phyloP scores from a whole-genome alignment of 495 filamentous ascomycete species.

The Amniculicola lignicola region DNA sequence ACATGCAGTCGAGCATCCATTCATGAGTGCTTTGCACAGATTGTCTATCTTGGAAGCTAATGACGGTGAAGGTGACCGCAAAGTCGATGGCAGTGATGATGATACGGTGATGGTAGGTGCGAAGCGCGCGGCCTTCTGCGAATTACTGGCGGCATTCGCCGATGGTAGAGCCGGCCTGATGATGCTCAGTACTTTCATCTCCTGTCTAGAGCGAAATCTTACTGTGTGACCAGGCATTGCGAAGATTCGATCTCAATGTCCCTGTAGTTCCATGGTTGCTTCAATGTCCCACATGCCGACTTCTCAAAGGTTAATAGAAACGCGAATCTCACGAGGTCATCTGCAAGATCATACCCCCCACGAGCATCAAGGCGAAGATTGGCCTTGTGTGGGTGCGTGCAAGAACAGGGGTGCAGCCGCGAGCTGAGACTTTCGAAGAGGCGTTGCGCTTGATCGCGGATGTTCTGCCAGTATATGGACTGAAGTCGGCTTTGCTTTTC shows the following conservation, averaged over 20 bases:
- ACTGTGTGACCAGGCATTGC: background rate
- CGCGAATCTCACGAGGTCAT: constrained; percentile 18
- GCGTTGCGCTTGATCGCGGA: constrained; percentile 30
- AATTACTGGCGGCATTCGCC: background rate
- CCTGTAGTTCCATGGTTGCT: constrained; percentile 5
- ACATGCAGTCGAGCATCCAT: background rate
- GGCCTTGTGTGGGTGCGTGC: constrained; percentile 30
- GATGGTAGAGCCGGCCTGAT: too few relatives aligned
- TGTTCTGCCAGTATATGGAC: constrained; percentile 22
- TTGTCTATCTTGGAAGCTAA: constrained; percentile 3
- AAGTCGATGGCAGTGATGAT: background rate
- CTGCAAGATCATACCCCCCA: background rate
- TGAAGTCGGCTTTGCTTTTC: constrained; percentile 3
- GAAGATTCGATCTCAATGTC: constrained; percentile 7
- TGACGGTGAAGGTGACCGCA: background rate
- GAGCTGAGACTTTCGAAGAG: constrained; percentile 30
- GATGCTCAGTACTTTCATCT: too few relatives aligned
- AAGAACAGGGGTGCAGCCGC: constrained; percentile 28
- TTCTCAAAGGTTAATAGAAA: constrained; percentile 31
- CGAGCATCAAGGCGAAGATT: constrained; percentile 35
- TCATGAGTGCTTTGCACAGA: constrained; percentile 1
- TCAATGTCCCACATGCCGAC: background rate
- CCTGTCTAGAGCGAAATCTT: too few relatives aligned
- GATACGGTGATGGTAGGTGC: background rate
- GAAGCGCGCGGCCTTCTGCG: background rate